Conservation (phyloP, 2,329 filamentous ascomycete genomes). For the Colletotrichum godetiae region DNA sequence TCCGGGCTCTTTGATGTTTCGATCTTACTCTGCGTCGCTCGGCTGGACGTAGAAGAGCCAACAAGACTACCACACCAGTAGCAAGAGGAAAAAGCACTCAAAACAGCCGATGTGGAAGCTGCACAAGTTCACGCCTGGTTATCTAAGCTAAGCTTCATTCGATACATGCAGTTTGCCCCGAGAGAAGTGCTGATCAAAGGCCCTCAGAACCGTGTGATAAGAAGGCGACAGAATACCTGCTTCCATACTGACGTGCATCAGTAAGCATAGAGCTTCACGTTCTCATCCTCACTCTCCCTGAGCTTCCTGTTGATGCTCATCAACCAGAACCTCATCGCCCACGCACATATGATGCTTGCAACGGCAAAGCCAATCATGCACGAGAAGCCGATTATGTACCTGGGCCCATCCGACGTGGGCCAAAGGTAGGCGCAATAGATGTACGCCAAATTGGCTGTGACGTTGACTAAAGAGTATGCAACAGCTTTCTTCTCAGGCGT, state of each 20-base stretch:
- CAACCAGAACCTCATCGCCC: slow-evolving; percentile 37
- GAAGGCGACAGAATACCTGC: not conserved
- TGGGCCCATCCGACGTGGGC: slow-evolving; percentile 58
- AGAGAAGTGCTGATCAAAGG: no score
- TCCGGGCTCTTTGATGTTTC: no score
- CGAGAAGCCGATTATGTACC: slow-evolving; percentile 64
- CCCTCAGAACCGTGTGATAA: not conserved
- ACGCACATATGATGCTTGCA: slow-evolving; percentile 25
- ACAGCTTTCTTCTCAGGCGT: slow-evolving; percentile 77
- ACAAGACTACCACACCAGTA: no score
- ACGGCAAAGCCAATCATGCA: slow-evolving; percentile 71
- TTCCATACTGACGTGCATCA: not conserved
- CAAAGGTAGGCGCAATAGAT: slow-evolving; percentile 68
- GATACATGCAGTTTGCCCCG: no score
- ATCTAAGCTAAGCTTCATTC: no score
- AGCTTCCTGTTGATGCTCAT: slow-evolving; percentile 39
- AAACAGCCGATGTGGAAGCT: no score
- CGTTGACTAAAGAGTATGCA: slow-evolving; percentile 69
- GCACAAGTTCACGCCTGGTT: no score
- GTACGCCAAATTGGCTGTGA: slow-evolving; percentile 64
- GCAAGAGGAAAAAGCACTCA: no score
- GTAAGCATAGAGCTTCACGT: slow-evolving; percentile 38
- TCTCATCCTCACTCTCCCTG: slow-evolving; percentile 36
- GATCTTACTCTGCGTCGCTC: no score
- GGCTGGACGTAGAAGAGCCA: no score